Percentiles rank a stretch among this genome's conserved stretches.
phyloP scores from a whole-genome alignment of 1,139 yeast genomes.

The Kurtzmaniella quercitrusa region DNA sequence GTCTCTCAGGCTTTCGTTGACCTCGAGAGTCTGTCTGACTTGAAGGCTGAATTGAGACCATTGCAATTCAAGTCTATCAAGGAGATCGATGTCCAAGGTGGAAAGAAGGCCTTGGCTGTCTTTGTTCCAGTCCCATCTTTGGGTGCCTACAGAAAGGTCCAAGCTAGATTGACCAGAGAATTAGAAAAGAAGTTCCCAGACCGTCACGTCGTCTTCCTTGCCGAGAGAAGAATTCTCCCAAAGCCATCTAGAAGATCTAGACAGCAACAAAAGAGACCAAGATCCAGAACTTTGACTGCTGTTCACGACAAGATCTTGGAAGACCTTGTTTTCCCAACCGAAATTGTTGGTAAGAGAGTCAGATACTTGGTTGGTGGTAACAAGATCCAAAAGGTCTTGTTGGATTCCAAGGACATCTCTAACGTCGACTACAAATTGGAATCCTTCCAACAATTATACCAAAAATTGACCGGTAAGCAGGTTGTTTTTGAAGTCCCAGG shows the following conservation, averaged over 20 bases:
- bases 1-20: slow-evolving; percentile 99
- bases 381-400: slow-evolving; percentile 97
- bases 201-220: slow-evolving; percentile 98
- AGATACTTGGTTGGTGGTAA: slow-evolving; percentile 99
- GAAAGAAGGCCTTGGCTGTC: slow-evolving; percentile 97
- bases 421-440: slow-evolving; percentile 98
- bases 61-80: slow-evolving; percentile 98
- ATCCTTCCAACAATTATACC: slow-evolving; percentile 98
- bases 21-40: slow-evolving; percentile 93
- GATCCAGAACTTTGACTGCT: slow-evolving; percentile 98
- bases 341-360: slow-evolving; percentile 98
- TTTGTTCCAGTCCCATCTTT: slow-evolving; percentile 98
- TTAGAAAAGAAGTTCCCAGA: slow-evolving; percentile 99
- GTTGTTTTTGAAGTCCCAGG: slow-evolving; percentile 97
- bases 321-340: slow-evolving; percentile 99
- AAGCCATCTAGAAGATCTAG: slow-evolving; percentile 91
- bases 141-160: slow-evolving; percentile 93
- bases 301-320: slow-evolving; percentile 98
- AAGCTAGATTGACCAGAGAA: slow-evolving; percentile 97
- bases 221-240: slow-evolving; percentile 99
- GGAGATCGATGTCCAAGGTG: slow-evolving; percentile 97
- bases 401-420: slow-evolving; percentile 97
- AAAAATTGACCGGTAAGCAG: slow-evolving; percentile 98
- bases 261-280: slow-evolving; percentile 98
- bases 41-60: slow-evolving; percentile 97